Percentiles rank a stretch among this genome's conserved stretches.
Evolutionary conservation across 768 basidiomycete genomes (phyloP).

Genomic region (Tubosaeta sp.): DNA sequence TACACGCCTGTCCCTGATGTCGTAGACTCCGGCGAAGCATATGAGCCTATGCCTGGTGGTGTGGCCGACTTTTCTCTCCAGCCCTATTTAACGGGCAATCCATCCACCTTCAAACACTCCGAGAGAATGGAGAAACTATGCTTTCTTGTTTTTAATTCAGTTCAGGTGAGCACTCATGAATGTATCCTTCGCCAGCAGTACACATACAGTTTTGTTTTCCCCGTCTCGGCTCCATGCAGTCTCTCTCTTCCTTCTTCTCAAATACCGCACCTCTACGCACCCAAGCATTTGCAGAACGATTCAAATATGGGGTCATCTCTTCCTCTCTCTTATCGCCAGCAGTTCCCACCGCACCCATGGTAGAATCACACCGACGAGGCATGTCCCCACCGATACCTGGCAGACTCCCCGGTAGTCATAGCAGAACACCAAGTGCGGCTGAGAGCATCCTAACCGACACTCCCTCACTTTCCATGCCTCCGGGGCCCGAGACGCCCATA

Average conservation of each 20-base stretch:
- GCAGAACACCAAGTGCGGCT: conserved; percentile 40
- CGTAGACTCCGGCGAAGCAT: conserved; percentile 57
- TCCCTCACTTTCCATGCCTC: conserved; percentile 23
- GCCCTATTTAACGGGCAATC: conserved; percentile 10
- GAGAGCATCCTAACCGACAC: conserved; percentile 22
- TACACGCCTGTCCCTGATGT: conserved; percentile 12
- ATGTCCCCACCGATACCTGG: conserved; percentile 44
- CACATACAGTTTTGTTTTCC: neutral
- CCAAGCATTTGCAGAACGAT: conserved; percentile 64
- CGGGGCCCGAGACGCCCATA: conserved; percentile 34
- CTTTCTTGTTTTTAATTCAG: conserved; percentile 15
- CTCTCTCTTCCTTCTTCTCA: conserved; percentile 36
- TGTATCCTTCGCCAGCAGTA: conserved; percentile 10
- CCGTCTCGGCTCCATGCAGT: conserved; percentile 24
- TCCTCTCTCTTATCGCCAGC: conserved; percentile 67
- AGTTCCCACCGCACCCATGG: conserved; percentile 39
- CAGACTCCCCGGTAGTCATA: conserved; percentile 35
- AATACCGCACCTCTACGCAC: conserved; percentile 33
- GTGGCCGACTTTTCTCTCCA: conserved; percentile 32
- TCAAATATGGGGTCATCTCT: conserved; percentile 82
- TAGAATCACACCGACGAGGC: conserved; percentile 29
- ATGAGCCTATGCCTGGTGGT: conserved; percentile 56
- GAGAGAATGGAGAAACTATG: conserved; percentile 28
- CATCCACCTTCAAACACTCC: conserved; percentile 13
- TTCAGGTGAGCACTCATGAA: conserved; percentile 35